Conservation (phyloP, 352 stramenopile species). For the Aphanomyces stellatus region DNA sequence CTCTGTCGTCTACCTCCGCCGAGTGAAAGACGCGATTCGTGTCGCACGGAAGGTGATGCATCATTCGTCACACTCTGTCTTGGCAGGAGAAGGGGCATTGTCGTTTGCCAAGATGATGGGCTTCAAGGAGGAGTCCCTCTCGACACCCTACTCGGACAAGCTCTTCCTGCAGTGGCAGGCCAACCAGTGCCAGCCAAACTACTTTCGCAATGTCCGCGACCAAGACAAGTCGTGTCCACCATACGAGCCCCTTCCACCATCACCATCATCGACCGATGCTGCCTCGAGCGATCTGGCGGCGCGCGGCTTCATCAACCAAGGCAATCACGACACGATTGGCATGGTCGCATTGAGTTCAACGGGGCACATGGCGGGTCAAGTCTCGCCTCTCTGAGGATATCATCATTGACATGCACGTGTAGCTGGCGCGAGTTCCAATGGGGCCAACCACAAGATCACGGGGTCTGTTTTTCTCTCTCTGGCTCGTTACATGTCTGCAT, state of each 20-base stretch:
- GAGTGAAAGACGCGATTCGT: conserved; percentile 73
- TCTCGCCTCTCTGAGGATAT: background rate
- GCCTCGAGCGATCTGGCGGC: background rate
- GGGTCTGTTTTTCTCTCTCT: conserved; percentile 37
- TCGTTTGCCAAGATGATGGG: conserved; percentile 88
- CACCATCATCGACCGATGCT: no score
- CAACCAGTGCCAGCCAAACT: conserved; percentile 83
- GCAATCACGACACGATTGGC: conserved; percentile 89
- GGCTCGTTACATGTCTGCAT: no score
- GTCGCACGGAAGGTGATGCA: conserved; percentile 82
- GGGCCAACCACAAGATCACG: conserved; percentile 83
- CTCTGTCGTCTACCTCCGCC: conserved; percentile 66
- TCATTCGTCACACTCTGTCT: conserved; percentile 81
- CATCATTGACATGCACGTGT: background rate
- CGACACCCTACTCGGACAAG: conserved; percentile 47
- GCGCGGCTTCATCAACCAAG: conserved; percentile 33
- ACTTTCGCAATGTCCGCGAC: conserved; percentile 67
- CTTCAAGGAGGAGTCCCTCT: conserved; percentile 63
- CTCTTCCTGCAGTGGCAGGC: conserved; percentile 48
- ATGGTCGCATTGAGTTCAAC: conserved; percentile 65
- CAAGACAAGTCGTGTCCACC: conserved; percentile 71
- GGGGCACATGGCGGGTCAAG: conserved; percentile 50
- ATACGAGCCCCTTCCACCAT: conserved; percentile 44
- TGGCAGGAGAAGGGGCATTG: conserved; percentile 78
- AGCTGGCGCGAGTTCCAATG: conserved; percentile 85